Percentiles rank a stretch among this genome's conserved stretches.
Conservation (phyloP, 352 stramenopile genomes). For the Globisporangium paddicum region DNA sequence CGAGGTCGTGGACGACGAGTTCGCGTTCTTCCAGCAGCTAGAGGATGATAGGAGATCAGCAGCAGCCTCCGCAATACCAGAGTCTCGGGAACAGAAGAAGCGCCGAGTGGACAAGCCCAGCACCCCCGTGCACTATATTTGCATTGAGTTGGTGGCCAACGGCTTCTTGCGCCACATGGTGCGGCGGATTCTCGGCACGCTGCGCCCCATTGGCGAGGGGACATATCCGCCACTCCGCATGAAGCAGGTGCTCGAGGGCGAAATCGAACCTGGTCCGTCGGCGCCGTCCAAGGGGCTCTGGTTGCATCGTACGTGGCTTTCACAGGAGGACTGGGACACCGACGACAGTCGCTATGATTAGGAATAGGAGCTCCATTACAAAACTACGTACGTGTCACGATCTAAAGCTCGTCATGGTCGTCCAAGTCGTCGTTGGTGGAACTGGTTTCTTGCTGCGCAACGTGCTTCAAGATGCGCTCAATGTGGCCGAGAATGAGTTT, state of each 20-base stretch:
- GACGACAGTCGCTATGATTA: constrained; percentile 26
- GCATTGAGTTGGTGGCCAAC: constrained; percentile 78
- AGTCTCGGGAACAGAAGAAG: constrained; percentile 34
- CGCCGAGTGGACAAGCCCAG: constrained; percentile 16
- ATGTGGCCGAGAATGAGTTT: constrained; percentile 61
- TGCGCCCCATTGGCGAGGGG: constrained; percentile 77
- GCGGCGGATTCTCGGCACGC: constrained; percentile 76
- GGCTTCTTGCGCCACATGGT: constrained; percentile 88
- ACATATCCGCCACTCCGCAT: constrained; percentile 45
- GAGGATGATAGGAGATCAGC: background rate
- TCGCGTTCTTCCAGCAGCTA: constrained; percentile 1
- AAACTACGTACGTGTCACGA: background rate
- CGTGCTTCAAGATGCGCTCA: constrained; percentile 48
- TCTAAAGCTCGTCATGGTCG: constrained; percentile 56
- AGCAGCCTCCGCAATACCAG: background rate
- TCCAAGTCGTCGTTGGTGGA: constrained; percentile 1
- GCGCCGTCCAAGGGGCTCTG: constrained; percentile 75
- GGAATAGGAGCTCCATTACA: background rate
- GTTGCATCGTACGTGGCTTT: constrained; percentile 83
- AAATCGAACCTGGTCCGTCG: constrained; percentile 53
- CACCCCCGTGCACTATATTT: constrained; percentile 64
- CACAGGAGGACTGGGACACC: constrained; percentile 62
- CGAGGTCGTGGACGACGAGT: constrained; percentile 48
- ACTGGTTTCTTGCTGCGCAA: constrained; percentile 14
- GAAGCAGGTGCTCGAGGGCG: constrained; percentile 60